A percentile compares a stretch with the other conserved stretches of the same genome.
phyloP scores from a whole-genome alignment of 2,329 filamentous ascomycete genomes.

The Colletotrichum gloeosporioides region DNA sequence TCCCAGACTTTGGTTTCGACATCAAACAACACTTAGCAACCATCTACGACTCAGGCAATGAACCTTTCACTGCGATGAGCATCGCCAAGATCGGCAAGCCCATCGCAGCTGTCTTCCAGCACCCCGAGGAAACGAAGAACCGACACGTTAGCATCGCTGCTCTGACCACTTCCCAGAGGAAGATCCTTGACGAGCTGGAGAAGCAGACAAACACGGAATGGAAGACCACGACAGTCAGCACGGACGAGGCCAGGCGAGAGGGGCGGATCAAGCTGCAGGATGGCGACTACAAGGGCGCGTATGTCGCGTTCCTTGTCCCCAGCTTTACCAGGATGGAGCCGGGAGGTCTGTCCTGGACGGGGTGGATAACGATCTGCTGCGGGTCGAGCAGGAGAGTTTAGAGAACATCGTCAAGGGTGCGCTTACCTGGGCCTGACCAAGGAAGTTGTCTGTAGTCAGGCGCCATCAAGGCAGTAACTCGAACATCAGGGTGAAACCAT shows the following conservation, averaged over 20 bases:
- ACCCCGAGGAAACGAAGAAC: neutral
- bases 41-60: neutral
- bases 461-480: neutral
- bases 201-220: neutral
- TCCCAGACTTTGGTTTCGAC: neutral
- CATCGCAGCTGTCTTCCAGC: neutral
- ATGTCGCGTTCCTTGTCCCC: neutral
- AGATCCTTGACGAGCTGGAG: neutral
- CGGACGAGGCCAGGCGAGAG: neutral
- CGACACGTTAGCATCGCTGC: neutral
- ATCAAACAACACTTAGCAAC: rapidly evolving
- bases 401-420: neutral
- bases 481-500: rapidly evolving
- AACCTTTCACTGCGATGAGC: neutral
- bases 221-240: neutral
- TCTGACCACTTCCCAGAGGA: neutral
- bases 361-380: neutral
- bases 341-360: neutral
- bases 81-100: neutral
- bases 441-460: neutral
- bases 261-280: neutral
- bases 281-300: neutral
- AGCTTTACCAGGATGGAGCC: neutral
- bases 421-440: neutral
- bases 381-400: neutral